A percentile compares a stretch with the other conserved stretches of the same genome.
Evolutionary conservation across 1,139 yeast species (phyloP).

Genomic region (Candida sanyaensis): DNA sequence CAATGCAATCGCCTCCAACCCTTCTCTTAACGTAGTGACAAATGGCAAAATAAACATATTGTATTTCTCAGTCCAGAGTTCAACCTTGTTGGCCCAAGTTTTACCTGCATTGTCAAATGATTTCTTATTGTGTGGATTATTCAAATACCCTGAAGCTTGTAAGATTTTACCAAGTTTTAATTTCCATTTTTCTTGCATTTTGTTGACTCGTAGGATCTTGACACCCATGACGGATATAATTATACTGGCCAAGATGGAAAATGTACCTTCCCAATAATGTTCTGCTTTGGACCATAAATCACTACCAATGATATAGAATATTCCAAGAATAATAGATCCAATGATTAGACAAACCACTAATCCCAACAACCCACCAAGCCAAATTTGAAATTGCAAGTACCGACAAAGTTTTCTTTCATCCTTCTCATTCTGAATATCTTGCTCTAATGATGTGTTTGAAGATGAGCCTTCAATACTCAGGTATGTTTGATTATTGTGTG

Average conservation of each 20-base stretch:
- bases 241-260: conserved; percentile 44
- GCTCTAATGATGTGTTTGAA: neutral
- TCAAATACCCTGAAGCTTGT: neutral
- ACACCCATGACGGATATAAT: conserved; percentile 49
- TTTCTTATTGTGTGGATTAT: conserved; percentile 12
- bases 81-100: conserved; percentile 13
- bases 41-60: conserved; percentile 46
- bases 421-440: neutral
- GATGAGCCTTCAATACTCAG: neutral
- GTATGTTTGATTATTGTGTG: neutral
- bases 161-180: conserved; percentile 45
- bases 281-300: conserved; percentile 49
- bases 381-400: conserved; percentile 51
- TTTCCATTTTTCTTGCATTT: conserved; percentile 86
- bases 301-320: conserved; percentile 47
- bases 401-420: neutral
- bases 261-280: conserved; percentile 51
- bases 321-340: conserved; percentile 48
- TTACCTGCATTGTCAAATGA: conserved; percentile 13
- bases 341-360: conserved; percentile 47
- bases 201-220: conserved; percentile 42
- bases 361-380: conserved; percentile 47
- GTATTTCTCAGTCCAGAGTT: conserved; percentile 33
- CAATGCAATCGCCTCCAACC: conserved; percentile 50
- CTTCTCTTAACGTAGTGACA: conserved; percentile 48